phyloP scores from a whole-genome alignment of 2,329 filamentous ascomycete genomes.

The Rhynchosporium graminicola region DNA sequence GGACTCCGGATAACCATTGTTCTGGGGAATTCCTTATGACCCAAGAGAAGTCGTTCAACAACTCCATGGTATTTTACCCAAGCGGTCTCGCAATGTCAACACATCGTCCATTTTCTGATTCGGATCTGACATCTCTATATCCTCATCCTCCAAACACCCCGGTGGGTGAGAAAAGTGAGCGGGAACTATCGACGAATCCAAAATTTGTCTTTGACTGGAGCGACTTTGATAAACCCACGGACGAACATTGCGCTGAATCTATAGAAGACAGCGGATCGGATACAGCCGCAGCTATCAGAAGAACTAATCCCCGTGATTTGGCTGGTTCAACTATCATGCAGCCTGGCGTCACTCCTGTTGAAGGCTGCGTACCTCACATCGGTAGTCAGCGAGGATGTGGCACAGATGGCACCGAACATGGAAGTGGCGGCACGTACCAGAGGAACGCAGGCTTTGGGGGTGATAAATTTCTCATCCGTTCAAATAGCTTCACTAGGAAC shows the following conservation, averaged over 20 bases:
- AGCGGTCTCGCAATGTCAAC: background rate
- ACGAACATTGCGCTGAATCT: slow-evolving; percentile 7
- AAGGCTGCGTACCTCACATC: background rate
- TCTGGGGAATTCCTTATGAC: slow-evolving; percentile 32
- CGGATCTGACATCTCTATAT: slow-evolving; percentile 27
- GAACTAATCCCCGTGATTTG: background rate
- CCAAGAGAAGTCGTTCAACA: slow-evolving; percentile 39
- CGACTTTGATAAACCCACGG: slow-evolving; percentile 10
- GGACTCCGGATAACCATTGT: background rate
- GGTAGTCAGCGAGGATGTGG: background rate
- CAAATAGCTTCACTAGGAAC: background rate
- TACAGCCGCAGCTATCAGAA: background rate
- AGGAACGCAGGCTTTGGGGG: background rate
- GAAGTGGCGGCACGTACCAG: background rate
- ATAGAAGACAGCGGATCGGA: background rate
- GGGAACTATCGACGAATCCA: slow-evolving; percentile 10
- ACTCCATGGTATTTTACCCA: background rate
- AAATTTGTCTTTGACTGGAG: slow-evolving; percentile 13
- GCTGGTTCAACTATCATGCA: background rate
- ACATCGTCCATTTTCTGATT: slow-evolving; percentile 27
- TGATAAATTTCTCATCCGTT: background rate
- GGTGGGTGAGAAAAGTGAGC: background rate
- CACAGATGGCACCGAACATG: background rate
- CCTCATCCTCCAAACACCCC: slow-evolving; percentile 23
- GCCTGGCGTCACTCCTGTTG: background rate